Evolutionary conservation across 2,329 filamentous ascomycete genomes (phyloP), one percentile per base, ranked within the genome.

Genomic region (Talaromyces islandicus): DNA sequence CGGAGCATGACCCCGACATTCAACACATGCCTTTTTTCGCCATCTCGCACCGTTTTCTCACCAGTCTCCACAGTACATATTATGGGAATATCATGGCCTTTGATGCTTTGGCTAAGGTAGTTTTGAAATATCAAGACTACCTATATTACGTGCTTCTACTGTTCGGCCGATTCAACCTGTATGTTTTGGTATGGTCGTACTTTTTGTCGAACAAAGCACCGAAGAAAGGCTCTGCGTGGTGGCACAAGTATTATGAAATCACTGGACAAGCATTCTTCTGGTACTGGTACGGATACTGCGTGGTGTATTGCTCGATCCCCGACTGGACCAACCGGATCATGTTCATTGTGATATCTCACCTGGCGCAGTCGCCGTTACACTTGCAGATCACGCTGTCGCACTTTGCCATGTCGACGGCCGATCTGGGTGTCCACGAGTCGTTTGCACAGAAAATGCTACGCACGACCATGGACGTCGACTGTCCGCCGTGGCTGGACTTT

Each of bases 1-100:
- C 92, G 14, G 94, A 97, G 74, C 93, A 97, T 71, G 93, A 97
- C 71, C 93, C 94, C 0, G 93, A 97, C 72, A 97, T 97, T 67
- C 86, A 93, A 72, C 89, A 96, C 72, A 85, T 96, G 75, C 92
- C 92, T 3, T 88, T 96, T 72, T 91, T 97, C 72, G 91, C 91
- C 62, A 85, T 94, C 30, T 92, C 90, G 2, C 91, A 95, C 68
- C 86, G 91, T 25, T 88, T 94, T 68, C 83, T 96, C 57, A 81
- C 81, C 43, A 88, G 80, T 60, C 78, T 96, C 54, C 82, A 84
- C 35, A 94, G 90, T 19, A 90, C 89, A 4, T 96, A 92, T 76
- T 95, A 97, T 74, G 87, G 92, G 58, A 86, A 85, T 56, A 76
- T 91, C 59, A 91, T 96, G 86, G 73, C 83, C 60, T 95, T 90